phyloP scores from a whole-genome alignment of 176 grass and related monocot genomes.

The Ananas comosus region DNA sequence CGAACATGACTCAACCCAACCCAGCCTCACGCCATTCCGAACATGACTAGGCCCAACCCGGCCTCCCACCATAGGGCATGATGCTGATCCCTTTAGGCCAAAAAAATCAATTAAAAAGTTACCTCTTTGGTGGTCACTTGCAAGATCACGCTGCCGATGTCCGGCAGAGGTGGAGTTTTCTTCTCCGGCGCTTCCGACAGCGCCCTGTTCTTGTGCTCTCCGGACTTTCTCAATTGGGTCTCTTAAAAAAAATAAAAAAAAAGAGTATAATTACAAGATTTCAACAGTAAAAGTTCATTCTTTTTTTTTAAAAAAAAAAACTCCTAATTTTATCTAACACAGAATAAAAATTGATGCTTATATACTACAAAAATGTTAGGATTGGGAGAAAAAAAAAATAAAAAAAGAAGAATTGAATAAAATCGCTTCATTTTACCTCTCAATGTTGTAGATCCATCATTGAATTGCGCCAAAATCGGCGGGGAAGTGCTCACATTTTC shows the following conservation, averaged over 20 bases:
- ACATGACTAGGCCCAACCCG: no score
- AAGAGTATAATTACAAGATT: not conserved
- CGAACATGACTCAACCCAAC: no score
- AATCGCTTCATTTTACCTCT: conserved; percentile 9
- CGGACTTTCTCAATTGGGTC: conserved; percentile 13
- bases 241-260: conserved; percentile 16
- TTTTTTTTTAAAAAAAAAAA: not conserved
- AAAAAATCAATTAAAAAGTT: no score
- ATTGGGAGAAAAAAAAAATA: not conserved
- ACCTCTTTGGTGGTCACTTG: not conserved
- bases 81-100: no score
- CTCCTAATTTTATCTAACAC: not conserved
- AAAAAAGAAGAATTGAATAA: conserved; percentile 17
- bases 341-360: not conserved
- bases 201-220: conserved; percentile 39
- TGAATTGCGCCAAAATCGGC: conserved; percentile 7
- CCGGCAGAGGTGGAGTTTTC: not conserved
- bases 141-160: not conserved
- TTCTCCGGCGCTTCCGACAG: conserved; percentile 28
- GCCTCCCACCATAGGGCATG: no score
- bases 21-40: no score
- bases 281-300: not conserved
- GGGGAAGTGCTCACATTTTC: conserved; percentile 22
- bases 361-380: no score
- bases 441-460: conserved; percentile 11